phyloP scores from a whole-genome alignment of 805 yeast species.

The Millerozyma acaciae region DNA sequence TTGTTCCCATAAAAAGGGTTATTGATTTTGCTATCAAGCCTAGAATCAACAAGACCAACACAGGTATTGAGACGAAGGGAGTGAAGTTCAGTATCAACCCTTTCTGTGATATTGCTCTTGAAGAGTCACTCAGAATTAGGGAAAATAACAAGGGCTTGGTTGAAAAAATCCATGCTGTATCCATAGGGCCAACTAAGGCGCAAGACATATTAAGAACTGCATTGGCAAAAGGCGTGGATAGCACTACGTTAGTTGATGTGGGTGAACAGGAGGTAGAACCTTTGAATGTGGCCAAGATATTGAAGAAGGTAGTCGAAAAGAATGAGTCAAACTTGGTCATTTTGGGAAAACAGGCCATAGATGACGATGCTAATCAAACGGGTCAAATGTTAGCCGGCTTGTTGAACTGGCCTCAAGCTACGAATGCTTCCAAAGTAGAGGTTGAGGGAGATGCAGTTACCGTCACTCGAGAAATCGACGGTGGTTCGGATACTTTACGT shows the following conservation, averaged over 20 bases:
- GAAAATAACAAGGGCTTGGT: conserved; percentile 64
- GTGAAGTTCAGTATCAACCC: conserved; percentile 93
- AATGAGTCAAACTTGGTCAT: conserved; percentile 74
- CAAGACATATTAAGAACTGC: conserved; percentile 88
- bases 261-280: conserved; percentile 80
- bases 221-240: conserved; percentile 91
- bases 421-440: conserved; percentile 85
- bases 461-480: conserved; percentile 92
- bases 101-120: conserved; percentile 96
- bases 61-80: conserved; percentile 84
- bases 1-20: conserved; percentile 94
- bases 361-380: conserved; percentile 90
- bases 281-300: conserved; percentile 79
- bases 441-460: conserved; percentile 53
- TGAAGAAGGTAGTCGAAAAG: conserved; percentile 66
- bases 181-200: conserved; percentile 82
- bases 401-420: conserved; percentile 94
- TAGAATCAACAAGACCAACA: conserved; percentile 77
- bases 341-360: conserved; percentile 95
- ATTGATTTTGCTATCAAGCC: conserved; percentile 94
- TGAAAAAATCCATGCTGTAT: conserved; percentile 83
- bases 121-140: conserved; percentile 81
- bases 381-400: conserved; percentile 96
- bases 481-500: conserved; percentile 81
- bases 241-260: conserved; percentile 75